Conservation (phyloP, 2,329 filamentous ascomycete species). For the Phialemoniopsis sp. region DNA sequence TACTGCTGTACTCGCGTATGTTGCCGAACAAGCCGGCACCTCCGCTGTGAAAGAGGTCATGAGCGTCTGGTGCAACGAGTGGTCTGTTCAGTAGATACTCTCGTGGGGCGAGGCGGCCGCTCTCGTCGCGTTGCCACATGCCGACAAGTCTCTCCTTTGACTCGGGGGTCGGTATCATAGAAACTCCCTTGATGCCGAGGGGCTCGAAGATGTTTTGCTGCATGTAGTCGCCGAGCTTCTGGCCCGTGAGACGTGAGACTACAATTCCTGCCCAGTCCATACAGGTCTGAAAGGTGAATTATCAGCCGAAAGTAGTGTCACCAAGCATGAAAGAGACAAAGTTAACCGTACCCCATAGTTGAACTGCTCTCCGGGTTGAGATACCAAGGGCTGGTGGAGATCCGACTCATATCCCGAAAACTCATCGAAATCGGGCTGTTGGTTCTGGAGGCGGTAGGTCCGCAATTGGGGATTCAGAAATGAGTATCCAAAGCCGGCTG, state of each 20-base stretch:
- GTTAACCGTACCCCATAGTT: background rate
- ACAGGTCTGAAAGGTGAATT: constrained; percentile 26
- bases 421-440: background rate
- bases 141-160: constrained; percentile 52
- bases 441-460: background rate
- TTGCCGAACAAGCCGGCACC: constrained; percentile 58
- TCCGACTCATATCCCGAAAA: background rate
- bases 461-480: background rate
- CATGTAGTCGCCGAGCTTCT: constrained; percentile 42
- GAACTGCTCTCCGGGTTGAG: background rate
- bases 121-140: constrained; percentile 48
- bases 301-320: too few species aligned
- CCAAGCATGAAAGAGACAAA: too few species aligned
- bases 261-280: constrained; percentile 52
- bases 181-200: constrained; percentile 42
- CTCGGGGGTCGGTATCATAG: constrained; percentile 49
- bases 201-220: constrained; percentile 42
- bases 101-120: constrained; percentile 31
- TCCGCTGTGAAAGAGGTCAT: constrained; percentile 49
- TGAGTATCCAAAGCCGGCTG: background rate
- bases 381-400: background rate
- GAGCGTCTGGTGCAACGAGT: constrained; percentile 32
- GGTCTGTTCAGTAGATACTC: constrained; percentile 48
- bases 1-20: constrained; percentile 57
- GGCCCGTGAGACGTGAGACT: constrained; percentile 38